Evolutionary conservation across 140 eudicot species (phyloP).

Genomic region (Bidens hawaiensis): DNA sequence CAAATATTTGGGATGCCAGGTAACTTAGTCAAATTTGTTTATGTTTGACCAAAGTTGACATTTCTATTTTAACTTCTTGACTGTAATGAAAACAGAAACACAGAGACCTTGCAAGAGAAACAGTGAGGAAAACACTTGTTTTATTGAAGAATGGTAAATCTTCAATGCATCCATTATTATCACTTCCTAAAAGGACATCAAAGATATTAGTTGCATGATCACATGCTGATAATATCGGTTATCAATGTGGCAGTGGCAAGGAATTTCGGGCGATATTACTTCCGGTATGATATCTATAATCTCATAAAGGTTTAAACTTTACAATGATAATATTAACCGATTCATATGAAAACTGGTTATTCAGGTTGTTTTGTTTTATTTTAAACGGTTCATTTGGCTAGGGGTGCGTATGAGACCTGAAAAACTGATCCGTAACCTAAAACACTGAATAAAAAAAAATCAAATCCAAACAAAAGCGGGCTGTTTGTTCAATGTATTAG

Average conservation of each 20-base stretch:
- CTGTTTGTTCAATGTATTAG: too few relatives aligned
- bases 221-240: too few relatives aligned
- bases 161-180: constrained; percentile 46
- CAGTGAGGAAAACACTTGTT: too few relatives aligned
- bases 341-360: too few relatives aligned
- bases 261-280: constrained; percentile 33
- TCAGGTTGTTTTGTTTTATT: too few relatives aligned
- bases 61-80: background rate
- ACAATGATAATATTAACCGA: too few relatives aligned
- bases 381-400: too few relatives aligned
- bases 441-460: too few relatives aligned
- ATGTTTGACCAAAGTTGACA: background rate
- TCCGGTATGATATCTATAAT: constrained; percentile 18
- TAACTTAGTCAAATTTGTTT: constrained; percentile 17
- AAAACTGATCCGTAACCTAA: too few relatives aligned
- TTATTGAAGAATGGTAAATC: too few relatives aligned
- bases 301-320: background rate
- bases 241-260: constrained; percentile 81
- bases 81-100: constrained; percentile 35
- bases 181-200: constrained; percentile 50
- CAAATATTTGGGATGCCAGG: constrained; percentile 61
- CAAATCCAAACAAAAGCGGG: too few relatives aligned
- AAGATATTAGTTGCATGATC: constrained; percentile 54
- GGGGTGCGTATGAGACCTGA: too few relatives aligned
- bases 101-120: constrained; percentile 63